Base-by-base conservation (phyloP, 805 yeast species). In the Spathaspora girioi region DNA sequence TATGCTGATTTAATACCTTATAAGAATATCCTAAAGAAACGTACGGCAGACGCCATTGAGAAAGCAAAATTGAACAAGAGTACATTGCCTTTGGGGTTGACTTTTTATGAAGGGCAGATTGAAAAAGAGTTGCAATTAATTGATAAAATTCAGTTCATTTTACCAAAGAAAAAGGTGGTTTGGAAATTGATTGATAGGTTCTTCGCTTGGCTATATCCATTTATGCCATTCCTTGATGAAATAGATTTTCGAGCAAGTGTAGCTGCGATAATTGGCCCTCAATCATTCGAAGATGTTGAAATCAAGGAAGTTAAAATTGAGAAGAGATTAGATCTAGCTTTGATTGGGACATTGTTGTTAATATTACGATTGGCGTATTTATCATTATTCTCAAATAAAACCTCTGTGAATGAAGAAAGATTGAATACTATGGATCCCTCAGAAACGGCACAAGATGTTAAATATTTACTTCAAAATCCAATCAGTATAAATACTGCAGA, bases 201-300 rank as follows among this genome's bases (percentile, higher is more conserved):
- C 57, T 79, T 77, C 60, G 57, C 59, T 18, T 66, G 65, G 55
- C 57, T 79, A 6, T 77, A 78, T 57, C 79, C 82, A 1, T 78
- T 73, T 54, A 67, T 71, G 64, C 84, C 84, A 1, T 77, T 63
- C 46, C 42, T 80, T 18, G 80, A 77, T 51, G 70, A 73, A 51
- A 56, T 53, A 2, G 56, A 59, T 38, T 79, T 79, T 49, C 59
- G 58, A 3, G 56, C 59, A 5, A 59, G 60, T 9, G 56, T 77
- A 3, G 51, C 56, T 3, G 54, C 52, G 5, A 64, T 79, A 0
- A 58, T 80, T 3, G 77, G 78, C 0, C 61, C 67, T 0, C 56
- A 63, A 12, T 54, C 65, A 12, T 53, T 56, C 52, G 56, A 57
- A 27, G 73, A 68, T 35, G 62, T 45, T 10, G 59, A 55, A 10